phyloP scores from a whole-genome alignment of 106 monocot species.

The Cymbidium sinense region DNA sequence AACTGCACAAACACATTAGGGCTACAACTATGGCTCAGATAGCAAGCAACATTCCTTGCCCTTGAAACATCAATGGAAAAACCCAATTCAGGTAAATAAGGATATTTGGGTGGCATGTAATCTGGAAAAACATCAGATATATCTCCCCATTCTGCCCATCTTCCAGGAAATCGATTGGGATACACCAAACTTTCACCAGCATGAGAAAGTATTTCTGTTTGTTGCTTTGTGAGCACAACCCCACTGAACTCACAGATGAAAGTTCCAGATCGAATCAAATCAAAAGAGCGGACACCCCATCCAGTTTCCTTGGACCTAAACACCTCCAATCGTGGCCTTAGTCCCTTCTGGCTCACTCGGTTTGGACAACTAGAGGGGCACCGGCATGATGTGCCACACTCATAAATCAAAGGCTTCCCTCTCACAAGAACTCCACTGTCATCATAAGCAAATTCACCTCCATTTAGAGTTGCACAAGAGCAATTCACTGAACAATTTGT shows the following conservation, averaged over 20 bases:
- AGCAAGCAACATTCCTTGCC: constrained; percentile 79
- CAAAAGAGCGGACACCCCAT: constrained; percentile 87
- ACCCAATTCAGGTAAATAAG: constrained; percentile 30
- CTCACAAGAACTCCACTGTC: constrained; percentile 41
- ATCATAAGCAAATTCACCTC: constrained; percentile 84
- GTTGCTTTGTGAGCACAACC: constrained; percentile 58
- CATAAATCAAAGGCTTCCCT: constrained; percentile 82
- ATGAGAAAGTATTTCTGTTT: constrained; percentile 32
- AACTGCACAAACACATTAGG: constrained; percentile 94
- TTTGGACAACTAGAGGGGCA: constrained; percentile 74
- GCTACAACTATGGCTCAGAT: constrained; percentile 75
- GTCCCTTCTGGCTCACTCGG: constrained; percentile 76
- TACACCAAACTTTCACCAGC: constrained; percentile 59
- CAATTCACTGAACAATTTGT: constrained; percentile 51
- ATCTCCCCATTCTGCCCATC: constrained; percentile 97
- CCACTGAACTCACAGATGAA: constrained; percentile 87
- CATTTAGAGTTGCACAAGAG: constrained; percentile 53
- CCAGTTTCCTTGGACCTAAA: constrained; percentile 80
- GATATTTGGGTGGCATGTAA: constrained; percentile 27
- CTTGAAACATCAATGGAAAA: constrained; percentile 83
- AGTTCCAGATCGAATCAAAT: constrained; percentile 77
- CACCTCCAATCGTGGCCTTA: constrained; percentile 59
- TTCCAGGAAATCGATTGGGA: constrained; percentile 51
- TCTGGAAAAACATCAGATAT: constrained; percentile 60
- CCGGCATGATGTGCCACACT: constrained; percentile 66